Percentiles rank a stretch among this genome's conserved stretches.
These are phyloP conservation scores for Pseudogymnoascus sp. DNA, from an alignment of 2,329 filamentous ascomycete genomes.

Conservation along the genomic window DNA sequence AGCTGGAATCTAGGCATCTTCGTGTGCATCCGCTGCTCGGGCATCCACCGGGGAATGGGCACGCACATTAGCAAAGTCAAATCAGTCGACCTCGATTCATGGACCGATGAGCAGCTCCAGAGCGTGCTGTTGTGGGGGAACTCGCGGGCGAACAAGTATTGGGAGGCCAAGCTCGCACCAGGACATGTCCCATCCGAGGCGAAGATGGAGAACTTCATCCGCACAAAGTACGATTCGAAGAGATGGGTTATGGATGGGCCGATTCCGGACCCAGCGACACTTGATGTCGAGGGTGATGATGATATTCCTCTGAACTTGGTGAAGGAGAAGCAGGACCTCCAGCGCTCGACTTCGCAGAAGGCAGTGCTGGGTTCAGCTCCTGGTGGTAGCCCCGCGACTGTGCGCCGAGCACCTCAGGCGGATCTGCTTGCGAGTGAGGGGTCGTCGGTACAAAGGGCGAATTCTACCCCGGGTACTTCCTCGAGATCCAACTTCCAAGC, in stretches of 20 bases:
- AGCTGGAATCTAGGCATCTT: slow-evolving; percentile 98
- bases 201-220: slow-evolving; percentile 99
- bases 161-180: slow-evolving; percentile 87
- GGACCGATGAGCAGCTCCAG: slow-evolving; percentile 96
- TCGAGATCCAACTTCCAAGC: slow-evolving; percentile 49
- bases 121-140: slow-evolving; percentile 96
- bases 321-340: slow-evolving; percentile 57
- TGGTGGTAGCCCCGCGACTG: slow-evolving; percentile 21
- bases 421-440: slow-evolving; percentile 76
- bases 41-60: slow-evolving; percentile 97
- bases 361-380: slow-evolving; percentile 18
- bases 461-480: slow-evolving; percentile 56
- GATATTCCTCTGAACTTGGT: slow-evolving; percentile 59
- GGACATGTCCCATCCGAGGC: slow-evolving; percentile 91
- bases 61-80: slow-evolving; percentile 98
- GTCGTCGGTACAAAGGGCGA: slow-evolving; percentile 58
- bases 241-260: slow-evolving; percentile 98
- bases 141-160: slow-evolving; percentile 93
- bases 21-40: slow-evolving; percentile 95
- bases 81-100: slow-evolving; percentile 93
- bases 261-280: slow-evolving; percentile 82
- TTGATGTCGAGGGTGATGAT: slow-evolving; percentile 79
- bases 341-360: slow-evolving; percentile 35
- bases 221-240: slow-evolving; percentile 98
- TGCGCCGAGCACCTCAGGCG: slow-evolving; percentile 43